These are phyloP conservation scores for Phalaenopsis hybrid DNA, from an alignment of 116 monocot species.

Conservation along the genomic window DNA sequence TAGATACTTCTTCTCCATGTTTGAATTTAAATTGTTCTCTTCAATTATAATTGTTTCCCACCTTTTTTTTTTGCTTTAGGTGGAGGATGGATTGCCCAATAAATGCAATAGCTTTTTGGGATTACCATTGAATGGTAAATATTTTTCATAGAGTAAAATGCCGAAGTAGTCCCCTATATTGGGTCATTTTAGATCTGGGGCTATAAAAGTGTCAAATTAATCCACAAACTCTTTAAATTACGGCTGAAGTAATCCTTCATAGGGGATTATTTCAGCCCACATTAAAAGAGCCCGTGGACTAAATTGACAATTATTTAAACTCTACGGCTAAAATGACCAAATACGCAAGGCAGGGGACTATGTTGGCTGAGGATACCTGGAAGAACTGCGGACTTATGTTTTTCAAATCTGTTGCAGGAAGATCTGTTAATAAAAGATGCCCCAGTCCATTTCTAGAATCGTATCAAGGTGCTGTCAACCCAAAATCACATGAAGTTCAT, in stretches of 20 bases:
- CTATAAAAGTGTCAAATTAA: too few species aligned
- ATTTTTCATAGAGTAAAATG: background rate
- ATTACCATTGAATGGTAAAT: constrained; percentile 22
- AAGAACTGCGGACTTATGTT: constrained; percentile 1
- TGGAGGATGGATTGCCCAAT: constrained; percentile 18
- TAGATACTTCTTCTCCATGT: background rate
- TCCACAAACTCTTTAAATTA: too few species aligned
- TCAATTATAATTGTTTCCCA: background rate
- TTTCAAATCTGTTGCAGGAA: constrained; percentile 11
- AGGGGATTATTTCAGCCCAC: background rate
- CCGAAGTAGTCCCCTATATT: too few species aligned
- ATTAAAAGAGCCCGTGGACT: too few species aligned
- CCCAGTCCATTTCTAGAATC: constrained; percentile 13
- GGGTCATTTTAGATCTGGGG: too few species aligned
- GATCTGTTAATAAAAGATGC: constrained; percentile 2
- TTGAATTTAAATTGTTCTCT: background rate
- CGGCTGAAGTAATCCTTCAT: too few species aligned
- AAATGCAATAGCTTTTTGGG: constrained; percentile 10
- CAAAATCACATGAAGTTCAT: constrained; percentile 27
- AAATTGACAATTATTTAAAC: too few species aligned
- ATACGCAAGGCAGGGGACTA: too few species aligned
- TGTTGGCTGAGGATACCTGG: background rate
- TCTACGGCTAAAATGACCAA: too few species aligned
- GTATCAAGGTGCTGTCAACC: constrained; percentile 9
- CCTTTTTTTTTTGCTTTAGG: constrained; percentile 25